A percentile compares a stretch with the other conserved stretches of the same genome.
These are phyloP conservation scores for Mangifera indica DNA, from an alignment of 345 rosid genomes.

Conservation along the genomic window DNA sequence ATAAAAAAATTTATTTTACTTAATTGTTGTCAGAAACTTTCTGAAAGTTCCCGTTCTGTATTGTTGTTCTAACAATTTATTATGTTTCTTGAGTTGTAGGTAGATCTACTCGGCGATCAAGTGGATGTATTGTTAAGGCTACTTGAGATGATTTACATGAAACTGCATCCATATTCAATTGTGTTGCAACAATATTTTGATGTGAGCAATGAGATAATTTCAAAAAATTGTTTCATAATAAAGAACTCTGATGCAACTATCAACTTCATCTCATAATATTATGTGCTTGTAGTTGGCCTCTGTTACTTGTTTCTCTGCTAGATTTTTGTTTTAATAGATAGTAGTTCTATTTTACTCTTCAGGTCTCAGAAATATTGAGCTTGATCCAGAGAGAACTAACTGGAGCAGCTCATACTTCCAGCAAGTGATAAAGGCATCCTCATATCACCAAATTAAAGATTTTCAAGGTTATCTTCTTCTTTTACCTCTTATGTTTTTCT, in stretches of 20 bases:
- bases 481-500: not conserved
- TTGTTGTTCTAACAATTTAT: not conserved
- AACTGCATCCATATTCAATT: constrained; percentile 40
- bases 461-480: not conserved
- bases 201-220: constrained; percentile 33
- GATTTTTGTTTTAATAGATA: not conserved
- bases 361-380: constrained; percentile 54
- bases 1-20: not conserved
- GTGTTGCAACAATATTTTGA: constrained; percentile 42
- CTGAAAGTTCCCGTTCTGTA: not conserved
- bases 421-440: not conserved
- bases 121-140: constrained; percentile 52
- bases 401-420: constrained; percentile 12
- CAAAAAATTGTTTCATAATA: not conserved
- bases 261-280: not conserved
- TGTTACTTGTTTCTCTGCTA: not conserved
- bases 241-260: not conserved
- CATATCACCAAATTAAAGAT: too few relatives aligned
- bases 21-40: not conserved
- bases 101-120: constrained; percentile 83
- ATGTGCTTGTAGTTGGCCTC: not conserved
- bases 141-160: constrained; percentile 51
- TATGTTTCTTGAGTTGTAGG: constrained; percentile 34
- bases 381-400: constrained; percentile 52
- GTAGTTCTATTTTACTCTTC: too few relatives aligned